Base-by-base conservation (phyloP, 2,329 filamentous ascomycete genomes). In the Talaromyces atroroseus region DNA sequence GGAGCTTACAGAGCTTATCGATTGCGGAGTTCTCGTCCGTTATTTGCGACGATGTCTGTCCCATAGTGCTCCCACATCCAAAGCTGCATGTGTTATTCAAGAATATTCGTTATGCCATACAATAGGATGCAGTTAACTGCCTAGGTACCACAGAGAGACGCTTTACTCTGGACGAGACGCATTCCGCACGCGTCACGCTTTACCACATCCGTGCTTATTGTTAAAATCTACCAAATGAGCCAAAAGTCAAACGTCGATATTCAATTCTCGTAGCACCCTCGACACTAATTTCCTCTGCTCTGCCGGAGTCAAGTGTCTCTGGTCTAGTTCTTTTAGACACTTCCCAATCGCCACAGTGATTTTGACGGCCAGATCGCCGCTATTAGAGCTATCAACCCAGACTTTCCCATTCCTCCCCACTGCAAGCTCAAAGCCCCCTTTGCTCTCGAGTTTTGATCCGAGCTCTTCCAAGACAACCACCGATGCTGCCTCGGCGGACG, bases 361-460 rank as follows among this genome's bases (percentile, higher is more conserved):
- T 74, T 82, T 87, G 38, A 87, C 76, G 14, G 69, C 68, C 56
- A 59, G 62, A 29, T 73, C 70, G 60, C 79, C 87, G 26, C 87
- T 88, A 57, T 73, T 72, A 5, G 74, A 72, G 62, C 88, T 91
- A 67, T 92, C 86, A 14, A 97, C 88, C 91, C 94, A 97, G 21
- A 97, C 82, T 70, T 84, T 87, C 42, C 94, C 94, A 71, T 99
- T 99, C 66, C 90, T 84, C 18, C 94, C 94, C 8, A 96, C 89
- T 0, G 92, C 92, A 58, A 95, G 89, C 78, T 99, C 94, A 70
- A 97, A 99, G 20, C 88, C 85, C 20, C 75, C 76, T 1, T 69
- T 63, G 44, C 67, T 66, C 58, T 75, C 73, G 14, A 96, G 74
- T 54, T 90, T 92, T 57, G 86, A 85, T 2, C 87, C 92, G 14